phyloP scores from a whole-genome alignment of 2,329 filamentous ascomycete genomes.

The Talaromyces sp. region DNA sequence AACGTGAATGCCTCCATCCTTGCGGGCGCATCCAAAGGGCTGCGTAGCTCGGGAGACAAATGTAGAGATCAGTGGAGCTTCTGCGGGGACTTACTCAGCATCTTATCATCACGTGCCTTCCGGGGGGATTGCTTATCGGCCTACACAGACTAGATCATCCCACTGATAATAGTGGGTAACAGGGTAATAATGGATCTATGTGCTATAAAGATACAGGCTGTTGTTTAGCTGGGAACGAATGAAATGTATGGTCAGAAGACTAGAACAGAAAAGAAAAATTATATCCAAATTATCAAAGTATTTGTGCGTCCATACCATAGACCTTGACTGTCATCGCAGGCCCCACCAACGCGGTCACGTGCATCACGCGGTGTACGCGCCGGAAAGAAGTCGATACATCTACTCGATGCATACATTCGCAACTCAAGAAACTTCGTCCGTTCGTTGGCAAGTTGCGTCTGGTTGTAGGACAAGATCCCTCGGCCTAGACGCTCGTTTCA shows the following conservation, averaged over 20 bases:
- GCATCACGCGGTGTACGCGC: constrained; percentile 14
- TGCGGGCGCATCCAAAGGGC: constrained; percentile 5
- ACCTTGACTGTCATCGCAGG: not conserved
- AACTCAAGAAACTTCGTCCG: not conserved
- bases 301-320: too few species aligned
- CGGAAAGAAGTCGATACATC: not conserved
- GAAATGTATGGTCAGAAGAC: too few species aligned
- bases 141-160: too few species aligned
- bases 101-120: constrained; percentile 13
- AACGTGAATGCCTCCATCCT: constrained; percentile 95
- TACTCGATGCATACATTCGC: not conserved
- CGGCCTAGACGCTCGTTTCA: not conserved
- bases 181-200: too few species aligned
- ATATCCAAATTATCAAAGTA: too few species aligned
- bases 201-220: too few species aligned
- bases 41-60: not conserved
- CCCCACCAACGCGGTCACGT: constrained; percentile 11
- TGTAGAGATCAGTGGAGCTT: constrained; percentile 1
- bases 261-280: too few species aligned
- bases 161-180: too few species aligned
- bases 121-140: too few species aligned
- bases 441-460: not conserved
- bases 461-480: not conserved
- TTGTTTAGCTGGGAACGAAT: too few species aligned
- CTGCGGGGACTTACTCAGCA: constrained; percentile 19